Evolutionary conservation across 768 basidiomycete species (phyloP).

Genomic region (Kwoniella sp.): DNA sequence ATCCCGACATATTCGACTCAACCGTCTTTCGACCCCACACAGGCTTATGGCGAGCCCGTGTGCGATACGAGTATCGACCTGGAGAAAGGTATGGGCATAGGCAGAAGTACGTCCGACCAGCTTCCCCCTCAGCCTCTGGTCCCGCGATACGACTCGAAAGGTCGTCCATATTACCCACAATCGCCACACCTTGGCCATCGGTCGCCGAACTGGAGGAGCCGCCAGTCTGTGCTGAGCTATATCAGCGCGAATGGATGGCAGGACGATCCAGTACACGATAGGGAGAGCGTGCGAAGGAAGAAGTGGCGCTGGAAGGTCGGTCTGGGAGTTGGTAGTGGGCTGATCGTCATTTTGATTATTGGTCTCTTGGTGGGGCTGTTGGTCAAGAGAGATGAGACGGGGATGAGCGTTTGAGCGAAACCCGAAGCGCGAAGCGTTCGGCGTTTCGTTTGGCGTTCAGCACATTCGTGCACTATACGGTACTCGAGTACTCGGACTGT

Average conservation of each 20-base stretch:
- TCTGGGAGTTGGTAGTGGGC: background rate
- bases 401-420: constrained; percentile 1
- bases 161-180: constrained; percentile 6
- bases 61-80: background rate
- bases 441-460: too few relatives aligned
- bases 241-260: constrained; percentile 6
- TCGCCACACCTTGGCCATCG: constrained; percentile 22
- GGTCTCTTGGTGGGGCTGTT: constrained; percentile 15
- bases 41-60: background rate
- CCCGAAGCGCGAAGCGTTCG: too few relatives aligned
- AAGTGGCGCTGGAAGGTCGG: background rate
- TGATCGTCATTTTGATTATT: constrained; percentile 10
- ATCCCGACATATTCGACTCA: too few relatives aligned
- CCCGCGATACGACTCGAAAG: background rate
- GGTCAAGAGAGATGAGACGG: background rate
- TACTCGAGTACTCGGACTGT: too few relatives aligned
- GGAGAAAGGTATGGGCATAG: background rate
- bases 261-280: constrained; percentile 4
- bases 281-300: background rate
- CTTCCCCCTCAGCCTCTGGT: too few relatives aligned
- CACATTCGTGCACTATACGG: too few relatives aligned
- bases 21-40: background rate
- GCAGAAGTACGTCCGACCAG: background rate
- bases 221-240: constrained; percentile 10
- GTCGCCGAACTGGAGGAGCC: constrained; percentile 15